These are phyloP conservation scores for Blastobotrys attinorum DNA, from an alignment of 805 yeast genomes.

Conservation along the genomic window DNA sequence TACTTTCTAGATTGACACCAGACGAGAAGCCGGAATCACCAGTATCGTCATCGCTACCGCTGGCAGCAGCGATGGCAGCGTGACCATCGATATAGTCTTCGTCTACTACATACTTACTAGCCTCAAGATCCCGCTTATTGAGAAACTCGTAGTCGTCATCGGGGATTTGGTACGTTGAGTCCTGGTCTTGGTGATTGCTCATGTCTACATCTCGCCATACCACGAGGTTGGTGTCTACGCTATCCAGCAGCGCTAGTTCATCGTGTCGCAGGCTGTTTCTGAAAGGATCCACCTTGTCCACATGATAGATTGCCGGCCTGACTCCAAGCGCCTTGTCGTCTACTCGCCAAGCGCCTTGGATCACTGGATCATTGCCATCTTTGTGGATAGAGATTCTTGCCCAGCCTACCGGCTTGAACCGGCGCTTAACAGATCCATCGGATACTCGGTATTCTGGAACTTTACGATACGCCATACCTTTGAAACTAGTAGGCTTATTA, in stretches of 20 bases:
- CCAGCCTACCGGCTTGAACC: constrained; percentile 26
- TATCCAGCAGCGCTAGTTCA: constrained; percentile 8
- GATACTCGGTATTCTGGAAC: constrained; percentile 10
- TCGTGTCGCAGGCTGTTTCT: constrained; percentile 10
- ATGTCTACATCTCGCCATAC: constrained; percentile 26
- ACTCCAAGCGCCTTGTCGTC: constrained; percentile 26
- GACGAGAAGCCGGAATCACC: constrained; percentile 21
- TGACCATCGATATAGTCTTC: background rate
- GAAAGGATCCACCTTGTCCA: constrained; percentile 13
- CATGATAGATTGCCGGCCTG: constrained; percentile 22
- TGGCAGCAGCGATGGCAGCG: constrained; percentile 7
- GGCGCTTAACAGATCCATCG: constrained; percentile 9
- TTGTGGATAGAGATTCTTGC: constrained; percentile 23
- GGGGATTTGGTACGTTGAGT: constrained; percentile 3
- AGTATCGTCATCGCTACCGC: constrained; percentile 17
- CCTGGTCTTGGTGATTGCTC: constrained; percentile 9
- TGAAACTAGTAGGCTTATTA: constrained; percentile 8
- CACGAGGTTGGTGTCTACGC: constrained; percentile 11
- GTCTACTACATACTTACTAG: too few relatives aligned
- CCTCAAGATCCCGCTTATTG: background rate
- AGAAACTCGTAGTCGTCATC: constrained; percentile 9
- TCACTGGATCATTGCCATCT: constrained; percentile 11
- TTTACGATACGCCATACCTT: constrained; percentile 25
- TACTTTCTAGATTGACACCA: constrained; percentile 17
- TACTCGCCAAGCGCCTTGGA: constrained; percentile 27